phyloP scores from a whole-genome alignment of 2,329 filamentous ascomycete genomes.

The Colletotrichum sp. region DNA sequence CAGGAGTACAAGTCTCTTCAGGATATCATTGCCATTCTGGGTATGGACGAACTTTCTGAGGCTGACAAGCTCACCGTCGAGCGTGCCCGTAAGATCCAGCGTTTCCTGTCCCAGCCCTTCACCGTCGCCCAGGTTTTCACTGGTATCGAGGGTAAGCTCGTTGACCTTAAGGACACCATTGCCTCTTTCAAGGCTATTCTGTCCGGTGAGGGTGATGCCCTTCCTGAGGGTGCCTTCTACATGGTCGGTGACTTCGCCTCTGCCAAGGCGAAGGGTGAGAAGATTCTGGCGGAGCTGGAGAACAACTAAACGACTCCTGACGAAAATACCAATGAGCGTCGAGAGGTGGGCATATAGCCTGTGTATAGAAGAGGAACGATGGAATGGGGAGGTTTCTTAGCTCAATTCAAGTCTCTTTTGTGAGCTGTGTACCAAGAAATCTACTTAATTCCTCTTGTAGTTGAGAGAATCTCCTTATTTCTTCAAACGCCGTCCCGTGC shows the following conservation, averaged over 20 bases:
- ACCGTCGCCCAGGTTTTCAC: conserved; percentile 86
- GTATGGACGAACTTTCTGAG: conserved; percentile 99
- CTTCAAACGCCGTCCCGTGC: not conserved
- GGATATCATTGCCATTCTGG: conserved; percentile 99
- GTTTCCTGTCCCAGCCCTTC: conserved; percentile 99
- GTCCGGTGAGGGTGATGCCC: conserved; percentile 90
- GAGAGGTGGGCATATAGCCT: conserved; percentile 51
- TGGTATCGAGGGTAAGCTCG: conserved; percentile 93
- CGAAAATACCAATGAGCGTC: conserved; percentile 22
- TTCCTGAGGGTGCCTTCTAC: conserved; percentile 95
- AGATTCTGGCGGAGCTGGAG: conserved; percentile 97
- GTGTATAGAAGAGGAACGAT: conserved; percentile 65
- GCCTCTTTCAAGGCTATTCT: conserved; percentile 97
- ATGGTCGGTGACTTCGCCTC: conserved; percentile 98
- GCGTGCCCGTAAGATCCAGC: conserved; percentile 99
- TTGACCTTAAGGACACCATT: conserved; percentile 99
- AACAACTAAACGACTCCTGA: conserved; percentile 32
- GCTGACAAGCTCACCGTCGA: conserved; percentile 99
- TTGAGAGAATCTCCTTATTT: conserved; percentile 25
- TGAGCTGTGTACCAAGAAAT: conserved; percentile 68
- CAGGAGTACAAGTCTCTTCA: conserved; percentile 99
- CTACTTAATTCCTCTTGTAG: conserved; percentile 53
- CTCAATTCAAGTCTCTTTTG: conserved; percentile 63
- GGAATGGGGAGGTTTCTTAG: conserved; percentile 54
- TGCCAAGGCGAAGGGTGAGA: conserved; percentile 96